Evolutionary conservation across 164 flowering plant genomes (phyloP).

Genomic region (Malania oleifera): DNA sequence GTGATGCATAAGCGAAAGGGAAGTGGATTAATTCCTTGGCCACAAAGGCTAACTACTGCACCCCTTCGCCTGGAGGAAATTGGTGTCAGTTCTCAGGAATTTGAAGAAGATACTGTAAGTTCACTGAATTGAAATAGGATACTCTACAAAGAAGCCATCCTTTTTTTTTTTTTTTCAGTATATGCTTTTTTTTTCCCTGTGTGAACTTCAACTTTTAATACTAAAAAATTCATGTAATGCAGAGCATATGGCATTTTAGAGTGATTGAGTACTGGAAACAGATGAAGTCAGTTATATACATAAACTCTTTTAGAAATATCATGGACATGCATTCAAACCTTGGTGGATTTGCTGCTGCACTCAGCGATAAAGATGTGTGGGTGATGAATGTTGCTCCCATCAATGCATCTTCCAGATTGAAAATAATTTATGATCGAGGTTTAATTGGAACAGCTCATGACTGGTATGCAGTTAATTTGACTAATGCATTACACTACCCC

Average conservation of each 20-base stretch:
- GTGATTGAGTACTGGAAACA: slow-evolving; percentile 73
- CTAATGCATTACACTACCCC: too few species aligned
- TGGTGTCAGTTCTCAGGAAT: slow-evolving; percentile 51
- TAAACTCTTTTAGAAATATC: slow-evolving; percentile 60
- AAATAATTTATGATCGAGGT: slow-evolving; percentile 73
- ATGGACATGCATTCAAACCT: slow-evolving; percentile 87
- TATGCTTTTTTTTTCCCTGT: not conserved
- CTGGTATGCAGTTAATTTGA: slow-evolving; percentile 42
- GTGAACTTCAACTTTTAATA: not conserved
- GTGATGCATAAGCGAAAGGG: slow-evolving; percentile 65
- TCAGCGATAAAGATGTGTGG: slow-evolving; percentile 74
- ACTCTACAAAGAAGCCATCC: not conserved
- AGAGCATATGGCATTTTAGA: slow-evolving; percentile 63
- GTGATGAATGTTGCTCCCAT: slow-evolving; percentile 82
- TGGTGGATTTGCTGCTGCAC: slow-evolving; percentile 82
- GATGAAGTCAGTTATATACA: slow-evolving; percentile 50
- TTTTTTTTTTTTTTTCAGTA: not conserved
- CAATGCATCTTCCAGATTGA: slow-evolving; percentile 48
- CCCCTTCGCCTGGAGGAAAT: slow-evolving; percentile 81
- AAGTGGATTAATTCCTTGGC: slow-evolving; percentile 79
- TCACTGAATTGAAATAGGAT: slow-evolving; percentile 3
- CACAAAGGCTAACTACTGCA: slow-evolving; percentile 60
- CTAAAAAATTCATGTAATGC: slow-evolving; percentile 15
- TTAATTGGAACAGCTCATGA: slow-evolving; percentile 78
- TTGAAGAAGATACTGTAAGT: slow-evolving; percentile 59